A percentile compares a stretch with the other conserved stretches of the same genome.
phyloP scores from a whole-genome alignment of 106 monocot genomes.

The Posidonia australis region DNA sequence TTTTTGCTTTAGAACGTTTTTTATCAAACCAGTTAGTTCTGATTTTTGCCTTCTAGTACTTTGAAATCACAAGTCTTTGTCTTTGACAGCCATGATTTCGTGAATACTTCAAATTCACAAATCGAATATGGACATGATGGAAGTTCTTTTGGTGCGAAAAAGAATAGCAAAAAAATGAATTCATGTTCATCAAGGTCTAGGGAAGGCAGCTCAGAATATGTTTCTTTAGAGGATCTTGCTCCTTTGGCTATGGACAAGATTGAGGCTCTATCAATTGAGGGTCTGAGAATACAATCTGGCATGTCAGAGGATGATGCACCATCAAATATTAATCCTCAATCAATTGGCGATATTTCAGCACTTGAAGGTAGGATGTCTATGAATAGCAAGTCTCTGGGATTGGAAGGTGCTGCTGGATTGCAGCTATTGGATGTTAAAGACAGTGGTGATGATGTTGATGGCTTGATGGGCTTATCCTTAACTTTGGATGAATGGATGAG shows the following conservation, averaged over 20 bases:
- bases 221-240: slow-evolving; percentile 92
- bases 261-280: slow-evolving; percentile 90
- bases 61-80: background rate
- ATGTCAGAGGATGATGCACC: slow-evolving; percentile 74
- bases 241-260: slow-evolving; percentile 96
- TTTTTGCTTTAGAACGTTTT: background rate
- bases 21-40: background rate
- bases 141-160: slow-evolving; percentile 15
- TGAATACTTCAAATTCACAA: slow-evolving; percentile 11
- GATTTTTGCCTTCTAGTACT: background rate
- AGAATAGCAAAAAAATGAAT: slow-evolving; percentile 22
- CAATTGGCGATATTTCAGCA: slow-evolving; percentile 56
- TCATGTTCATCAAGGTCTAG: slow-evolving; percentile 17
- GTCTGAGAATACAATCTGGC: slow-evolving; percentile 92
- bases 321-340: slow-evolving; percentile 49
- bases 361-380: slow-evolving; percentile 47
- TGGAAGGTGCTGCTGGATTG: slow-evolving; percentile 75
- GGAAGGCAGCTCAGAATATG: slow-evolving; percentile 50
- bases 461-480: slow-evolving; percentile 82
- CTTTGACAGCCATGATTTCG: slow-evolving; percentile 27
- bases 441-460: slow-evolving; percentile 59
- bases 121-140: slow-evolving; percentile 1
- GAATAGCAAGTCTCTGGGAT: slow-evolving; percentile 31
- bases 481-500: slow-evolving; percentile 96
- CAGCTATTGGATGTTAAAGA: slow-evolving; percentile 77